A percentile compares a stretch with the other conserved stretches of the same genome.
Conservation (phyloP, 208 protist genomes). For the Tritrichomonas musculus region DNA sequence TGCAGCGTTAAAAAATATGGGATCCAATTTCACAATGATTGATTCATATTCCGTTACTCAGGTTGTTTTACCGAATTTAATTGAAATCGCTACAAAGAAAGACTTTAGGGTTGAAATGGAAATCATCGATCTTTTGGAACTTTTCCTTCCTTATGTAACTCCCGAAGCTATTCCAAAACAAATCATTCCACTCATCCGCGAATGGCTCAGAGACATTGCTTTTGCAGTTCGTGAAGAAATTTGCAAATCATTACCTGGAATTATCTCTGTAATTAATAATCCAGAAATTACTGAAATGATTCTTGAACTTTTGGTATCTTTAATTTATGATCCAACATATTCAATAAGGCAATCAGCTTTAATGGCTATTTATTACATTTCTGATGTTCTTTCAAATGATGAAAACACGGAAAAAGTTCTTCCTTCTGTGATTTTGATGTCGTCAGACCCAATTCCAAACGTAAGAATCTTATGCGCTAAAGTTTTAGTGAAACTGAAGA, state of each 20-base stretch:
- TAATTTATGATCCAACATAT: neutral
- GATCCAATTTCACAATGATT: neutral
- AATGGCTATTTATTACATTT: neutral
- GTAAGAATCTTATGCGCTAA: constrained; percentile 16
- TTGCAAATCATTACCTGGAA: neutral
- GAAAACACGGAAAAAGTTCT: neutral
- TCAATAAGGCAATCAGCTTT: neutral
- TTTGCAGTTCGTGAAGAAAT: constrained; percentile 17
- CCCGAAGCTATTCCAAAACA: neutral
- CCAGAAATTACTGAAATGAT: neutral
- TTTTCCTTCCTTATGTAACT: neutral
- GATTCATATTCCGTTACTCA: neutral
- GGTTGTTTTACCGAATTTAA: neutral
- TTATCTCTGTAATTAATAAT: neutral
- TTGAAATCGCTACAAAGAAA: constrained; percentile 17
- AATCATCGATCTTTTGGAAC: neutral
- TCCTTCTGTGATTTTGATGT: neutral
- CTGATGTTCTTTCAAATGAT: neutral
- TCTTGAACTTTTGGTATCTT: neutral
- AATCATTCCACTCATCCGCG: neutral
- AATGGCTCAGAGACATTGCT: neutral
- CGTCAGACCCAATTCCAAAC: neutral
- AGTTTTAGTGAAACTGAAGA: neutral
- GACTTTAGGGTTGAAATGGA: neutral
- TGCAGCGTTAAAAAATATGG: neutral